phyloP scores from a whole-genome alignment of 169 alveolate species.

The Eimeria tenella region DNA sequence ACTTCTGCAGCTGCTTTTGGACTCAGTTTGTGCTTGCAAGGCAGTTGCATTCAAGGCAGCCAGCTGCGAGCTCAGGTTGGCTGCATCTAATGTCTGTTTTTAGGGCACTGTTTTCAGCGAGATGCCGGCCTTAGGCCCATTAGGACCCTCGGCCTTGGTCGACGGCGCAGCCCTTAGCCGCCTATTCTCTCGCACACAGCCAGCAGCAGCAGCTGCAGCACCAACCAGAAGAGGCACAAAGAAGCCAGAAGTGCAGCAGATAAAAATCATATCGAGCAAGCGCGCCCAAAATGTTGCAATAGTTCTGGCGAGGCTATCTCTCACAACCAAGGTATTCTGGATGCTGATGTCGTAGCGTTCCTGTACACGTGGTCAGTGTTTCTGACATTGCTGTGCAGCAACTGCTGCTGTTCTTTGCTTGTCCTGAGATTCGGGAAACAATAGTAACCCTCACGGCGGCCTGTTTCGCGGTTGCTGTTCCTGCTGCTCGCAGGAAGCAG shows the following conservation, averaged over 20 bases:
- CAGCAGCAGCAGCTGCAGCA: constrained; percentile 9
- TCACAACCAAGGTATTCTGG: constrained; percentile 72
- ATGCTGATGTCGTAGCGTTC: neutral
- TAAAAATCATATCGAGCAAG: constrained; percentile 64
- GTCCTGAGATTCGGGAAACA: neutral
- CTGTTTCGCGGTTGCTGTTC: constrained; percentile 23
- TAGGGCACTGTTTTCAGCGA: constrained; percentile 83
- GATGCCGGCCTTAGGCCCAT: constrained; percentile 61
- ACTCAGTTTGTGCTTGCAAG: neutral
- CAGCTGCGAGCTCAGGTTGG: neutral
- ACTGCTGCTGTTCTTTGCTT: constrained; percentile 9
- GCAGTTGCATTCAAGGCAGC: neutral
- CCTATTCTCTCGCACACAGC: constrained; percentile 35
- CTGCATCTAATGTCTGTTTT: neutral
- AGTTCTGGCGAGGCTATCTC: constrained; percentile 80
- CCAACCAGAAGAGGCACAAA: constrained; percentile 10
- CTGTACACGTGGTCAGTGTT: neutral
- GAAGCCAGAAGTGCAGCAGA: constrained; percentile 40
- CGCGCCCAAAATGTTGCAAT: constrained; percentile 84
- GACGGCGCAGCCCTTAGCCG: constrained; percentile 49
- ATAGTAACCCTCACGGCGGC: neutral
- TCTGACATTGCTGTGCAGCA: neutral
- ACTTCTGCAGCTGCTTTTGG: constrained; percentile 14
- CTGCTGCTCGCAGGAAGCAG: constrained; percentile 66
- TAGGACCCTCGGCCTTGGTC: constrained; percentile 14